Base-by-base conservation (phyloP, 164 flowering plant genomes). In the Macadamia integrifolia region DNA sequence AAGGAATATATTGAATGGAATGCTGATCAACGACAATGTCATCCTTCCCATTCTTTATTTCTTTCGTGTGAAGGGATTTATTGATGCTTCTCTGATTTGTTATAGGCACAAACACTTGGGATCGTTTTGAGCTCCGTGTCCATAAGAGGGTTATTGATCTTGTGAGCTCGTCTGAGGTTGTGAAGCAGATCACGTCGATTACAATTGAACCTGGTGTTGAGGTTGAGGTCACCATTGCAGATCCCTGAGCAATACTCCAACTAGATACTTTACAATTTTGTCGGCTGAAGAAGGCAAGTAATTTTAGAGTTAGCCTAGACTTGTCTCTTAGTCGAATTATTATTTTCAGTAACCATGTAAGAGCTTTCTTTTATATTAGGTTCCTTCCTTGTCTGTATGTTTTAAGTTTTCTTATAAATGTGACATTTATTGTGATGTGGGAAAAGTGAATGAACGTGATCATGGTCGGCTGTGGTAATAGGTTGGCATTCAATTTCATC, bases 71-170 rank as follows among this genome's bases (percentile, higher is more conserved):
- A 9, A 11, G 9, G 50, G 50, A 9, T 8, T 9, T 8, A 46
- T 8, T 46, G 1, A 46, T 46, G 7, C 13, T 46, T 3, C 6
- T 3, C 13, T 46, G 9, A 46, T 18, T 57, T 57, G 1, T 14
- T 53, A 9, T 53, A 64, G 66, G 66, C n/a, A 64, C 66, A 64
- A 64, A 64, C 66, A 64, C 57, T n/a, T 49, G 32, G 32, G 66
- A 64, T 64, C 42, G 66, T 9, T 64, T 64, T 64, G 66, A 64
- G 66, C 66, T 63, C 1, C 66, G 66, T 13, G 40, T 64, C 57
- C 66, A 64, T 58, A 64, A 64, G 58, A 10, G 57, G 42, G 40
- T 64, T 15, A 64, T 64, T 14, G 66, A 64, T 50, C 66, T 62
- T 11, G 40, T 64, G 3, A 64, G 66, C 29, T 64, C 66, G 3